phyloP scores from a whole-genome alignment of 768 basidiomycete species.

The Crepidotus variabilis region DNA sequence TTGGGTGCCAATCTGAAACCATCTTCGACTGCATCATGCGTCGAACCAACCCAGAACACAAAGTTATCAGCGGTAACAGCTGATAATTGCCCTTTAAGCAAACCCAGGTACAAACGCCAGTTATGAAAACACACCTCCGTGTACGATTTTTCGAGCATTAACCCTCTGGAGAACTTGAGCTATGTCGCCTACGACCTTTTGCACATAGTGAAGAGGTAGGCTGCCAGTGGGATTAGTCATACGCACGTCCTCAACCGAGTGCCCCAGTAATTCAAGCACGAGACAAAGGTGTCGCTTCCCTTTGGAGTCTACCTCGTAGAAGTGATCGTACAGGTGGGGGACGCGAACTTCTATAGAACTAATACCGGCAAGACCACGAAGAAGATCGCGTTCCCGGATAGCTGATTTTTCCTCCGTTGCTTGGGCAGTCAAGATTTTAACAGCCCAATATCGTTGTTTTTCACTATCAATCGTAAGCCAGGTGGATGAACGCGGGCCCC shows the following conservation, averaged over 20 bases:
- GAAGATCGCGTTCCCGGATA: conserved; percentile 2
- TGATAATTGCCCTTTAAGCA: neutral
- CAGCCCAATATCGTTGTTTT: neutral
- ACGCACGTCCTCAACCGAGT: conserved; percentile 11
- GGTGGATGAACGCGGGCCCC: conserved; percentile 40
- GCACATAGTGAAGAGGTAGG: conserved; percentile 10
- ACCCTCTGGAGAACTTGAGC: neutral
- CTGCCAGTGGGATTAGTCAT: conserved; percentile 5
- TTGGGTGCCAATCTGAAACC: neutral
- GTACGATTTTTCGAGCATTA: conserved; percentile 2
- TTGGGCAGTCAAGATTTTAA: conserved; percentile 9
- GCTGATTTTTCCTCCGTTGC: conserved; percentile 7
- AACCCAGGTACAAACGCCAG: too few relatives aligned
- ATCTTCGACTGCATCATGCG: neutral
- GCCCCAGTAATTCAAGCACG: conserved; percentile 5
- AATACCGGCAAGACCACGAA: neutral
- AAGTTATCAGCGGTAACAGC: conserved; percentile 11
- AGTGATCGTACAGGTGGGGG: conserved; percentile 5
- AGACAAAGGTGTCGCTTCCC: conserved; percentile 11
- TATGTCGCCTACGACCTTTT: conserved; percentile 11
- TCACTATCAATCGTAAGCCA: conserved; percentile 28
- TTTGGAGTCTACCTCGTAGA: conserved; percentile 7
- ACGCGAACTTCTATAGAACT: neutral
- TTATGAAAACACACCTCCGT: conserved; percentile 11
- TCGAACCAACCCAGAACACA: conserved; percentile 3